Evolutionary conservation across 2,329 filamentous ascomycete species (phyloP).

Genomic region (Fusarium duplospermum): DNA sequence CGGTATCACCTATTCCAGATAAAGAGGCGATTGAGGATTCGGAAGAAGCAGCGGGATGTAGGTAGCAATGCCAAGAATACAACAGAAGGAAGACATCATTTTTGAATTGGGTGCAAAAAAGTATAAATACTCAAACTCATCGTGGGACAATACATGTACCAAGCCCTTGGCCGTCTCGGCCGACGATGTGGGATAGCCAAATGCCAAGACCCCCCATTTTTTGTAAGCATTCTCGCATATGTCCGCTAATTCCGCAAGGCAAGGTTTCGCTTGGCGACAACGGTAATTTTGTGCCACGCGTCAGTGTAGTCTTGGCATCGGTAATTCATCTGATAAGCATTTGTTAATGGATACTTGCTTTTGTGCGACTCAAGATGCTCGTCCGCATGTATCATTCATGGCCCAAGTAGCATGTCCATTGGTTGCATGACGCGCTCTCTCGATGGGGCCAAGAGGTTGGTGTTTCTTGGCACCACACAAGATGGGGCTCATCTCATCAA

Average conservation of each 20-base stretch:
- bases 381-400: background rate
- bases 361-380: background rate
- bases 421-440: background rate
- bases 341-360: background rate
- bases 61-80: background rate
- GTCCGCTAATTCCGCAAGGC: background rate
- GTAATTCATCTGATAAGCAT: background rate
- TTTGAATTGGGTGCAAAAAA: background rate
- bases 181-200: background rate
- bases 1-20: background rate
- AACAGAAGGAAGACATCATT: background rate
- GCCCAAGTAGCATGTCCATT: background rate
- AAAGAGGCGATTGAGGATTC: background rate
- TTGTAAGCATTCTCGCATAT: background rate
- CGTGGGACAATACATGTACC: background rate
- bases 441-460: background rate
- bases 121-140: background rate
- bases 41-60: background rate
- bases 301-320: background rate
- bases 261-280: background rate
- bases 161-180: background rate
- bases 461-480: background rate
- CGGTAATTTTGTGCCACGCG: background rate
- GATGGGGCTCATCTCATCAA: background rate
- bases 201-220: background rate